Base-by-base conservation (phyloP, 192 early-diverging fungal genomes). In the Dissophora ornata region DNA sequence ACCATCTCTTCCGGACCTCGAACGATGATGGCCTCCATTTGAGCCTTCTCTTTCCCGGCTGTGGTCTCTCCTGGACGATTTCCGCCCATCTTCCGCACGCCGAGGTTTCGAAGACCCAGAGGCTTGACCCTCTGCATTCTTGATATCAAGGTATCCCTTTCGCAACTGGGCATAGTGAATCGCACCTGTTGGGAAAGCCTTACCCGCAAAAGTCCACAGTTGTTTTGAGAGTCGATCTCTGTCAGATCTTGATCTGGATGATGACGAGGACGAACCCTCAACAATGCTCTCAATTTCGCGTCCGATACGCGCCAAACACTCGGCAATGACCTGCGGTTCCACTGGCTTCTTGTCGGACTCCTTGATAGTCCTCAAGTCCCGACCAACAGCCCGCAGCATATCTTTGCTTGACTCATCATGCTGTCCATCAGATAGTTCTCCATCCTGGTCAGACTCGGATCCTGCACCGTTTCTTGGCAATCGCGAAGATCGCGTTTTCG, bases 71-170 rank as follows among this genome's bases (percentile, higher is more conserved):
- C 38, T 90, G 47, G 67, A 88, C 36, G 36, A 25, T 86, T 85
- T 58, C 82, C 89, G 82, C 84, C 91, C 63, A 86, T 86, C 95
- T 87, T 95, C 59, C 88, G 65, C 71, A 87, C 88, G 29, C 83
- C 80, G 71, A 62, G 60, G 67, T 77, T 53, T 57, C 42, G 65
- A 63, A 64, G 81, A 40, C 40, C 80, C 53, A 62, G 67, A 38
- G 24, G 51, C 19, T 59, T 66, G 41, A 28, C 54, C 22, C 65
- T 82, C 60, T 29, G 66, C 63, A 33, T 58, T 48, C 53, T 63
- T 67, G 49, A 69, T 56, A 33, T 64, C 71, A 62, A 73, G 56
- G 30, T 62, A 73, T 34, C 74, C 81, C 64, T 73, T 82, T 49
- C 59, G 82, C 62, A 42, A 79, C 52, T 48, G 79, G 54, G 24